A percentile compares a stretch with the other conserved stretches of the same genome.
Evolutionary conservation across 441 rosid genomes (phyloP).

Genomic region (Codiaeum variegatum): DNA sequence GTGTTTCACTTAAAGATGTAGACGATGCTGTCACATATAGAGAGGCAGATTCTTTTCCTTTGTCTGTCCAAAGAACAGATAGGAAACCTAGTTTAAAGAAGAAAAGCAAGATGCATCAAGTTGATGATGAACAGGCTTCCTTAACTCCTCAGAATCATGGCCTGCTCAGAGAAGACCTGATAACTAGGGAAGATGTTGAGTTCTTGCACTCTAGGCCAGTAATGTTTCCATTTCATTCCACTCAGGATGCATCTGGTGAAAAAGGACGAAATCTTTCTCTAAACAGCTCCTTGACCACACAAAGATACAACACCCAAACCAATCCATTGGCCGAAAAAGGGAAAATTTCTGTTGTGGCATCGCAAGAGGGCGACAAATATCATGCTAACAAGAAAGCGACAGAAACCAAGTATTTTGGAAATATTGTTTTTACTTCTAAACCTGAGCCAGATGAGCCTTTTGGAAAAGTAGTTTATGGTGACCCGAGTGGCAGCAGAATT

Average conservation of each 20-base stretch:
- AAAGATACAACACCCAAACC: constrained; percentile 34
- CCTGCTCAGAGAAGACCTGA: constrained; percentile 33
- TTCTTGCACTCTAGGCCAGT: constrained; percentile 24
- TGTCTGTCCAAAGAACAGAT: constrained; percentile 39
- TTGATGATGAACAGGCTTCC: constrained; percentile 34
- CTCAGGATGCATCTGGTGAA: constrained; percentile 32
- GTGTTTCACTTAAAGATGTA: constrained; percentile 23
- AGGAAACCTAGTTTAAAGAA: constrained; percentile 38
- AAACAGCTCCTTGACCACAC: constrained; percentile 36
- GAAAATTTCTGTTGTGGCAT: constrained; percentile 24
- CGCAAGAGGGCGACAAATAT: constrained; percentile 33
- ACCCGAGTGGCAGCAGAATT: constrained; percentile 33
- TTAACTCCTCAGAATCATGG: constrained; percentile 30
- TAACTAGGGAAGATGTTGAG: constrained; percentile 30
- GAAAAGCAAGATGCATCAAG: constrained; percentile 45
- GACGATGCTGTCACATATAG: constrained; percentile 29
- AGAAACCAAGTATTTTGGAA: constrained; percentile 33
- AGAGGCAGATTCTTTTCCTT: constrained; percentile 36
- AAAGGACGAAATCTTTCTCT: constrained; percentile 40
- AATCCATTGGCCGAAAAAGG: constrained; percentile 32
- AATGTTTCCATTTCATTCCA: constrained; percentile 30
- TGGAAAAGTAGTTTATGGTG: constrained; percentile 32
- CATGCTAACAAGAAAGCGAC: constrained; percentile 33
- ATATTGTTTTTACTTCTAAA: constrained; percentile 37
- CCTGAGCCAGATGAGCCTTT: constrained; percentile 32